Evolutionary conservation across 176 grass and related monocot genomes (phyloP).

Genomic region (Chrysopogon serrulatus): DNA sequence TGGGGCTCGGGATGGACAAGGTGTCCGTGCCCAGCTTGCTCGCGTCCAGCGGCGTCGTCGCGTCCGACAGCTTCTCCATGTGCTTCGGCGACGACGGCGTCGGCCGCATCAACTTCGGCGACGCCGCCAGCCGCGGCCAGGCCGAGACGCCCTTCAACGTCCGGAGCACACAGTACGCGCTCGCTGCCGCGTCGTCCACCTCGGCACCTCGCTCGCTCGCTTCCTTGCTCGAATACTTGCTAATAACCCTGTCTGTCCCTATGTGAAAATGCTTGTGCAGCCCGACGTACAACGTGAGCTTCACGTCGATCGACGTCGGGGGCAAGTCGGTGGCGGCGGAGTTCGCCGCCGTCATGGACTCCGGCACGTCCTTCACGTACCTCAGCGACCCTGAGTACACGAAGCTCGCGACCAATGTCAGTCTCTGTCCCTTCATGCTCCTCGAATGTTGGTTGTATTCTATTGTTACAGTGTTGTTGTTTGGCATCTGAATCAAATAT

Average conservation of each 20-base stretch:
- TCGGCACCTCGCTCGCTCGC: no score
- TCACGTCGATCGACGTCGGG: conserved; percentile 38
- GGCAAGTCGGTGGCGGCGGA: neutral
- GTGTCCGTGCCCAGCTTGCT: conserved; percentile 59
- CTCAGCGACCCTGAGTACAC: conserved; percentile 55
- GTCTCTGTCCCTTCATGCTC: no score
- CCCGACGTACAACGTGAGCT: conserved; percentile 56
- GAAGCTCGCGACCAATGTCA: conserved; percentile 26
- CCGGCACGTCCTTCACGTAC: conserved; percentile 63
- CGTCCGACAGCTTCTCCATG: conserved; percentile 77
- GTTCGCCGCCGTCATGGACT: conserved; percentile 62
- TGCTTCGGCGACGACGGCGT: conserved; percentile 56
- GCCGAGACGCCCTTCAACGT: conserved; percentile 55
- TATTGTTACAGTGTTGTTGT: no score
- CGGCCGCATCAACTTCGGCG: conserved; percentile 79
- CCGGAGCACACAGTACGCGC: neutral
- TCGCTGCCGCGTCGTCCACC: no score
- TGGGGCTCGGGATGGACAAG: conserved; percentile 60
- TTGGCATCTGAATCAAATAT: no score
- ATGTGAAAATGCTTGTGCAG: conserved; percentile 23
- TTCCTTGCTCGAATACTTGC: no score
- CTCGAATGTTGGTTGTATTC: no score
- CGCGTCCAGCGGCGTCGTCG: conserved; percentile 13
- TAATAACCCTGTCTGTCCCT: no score
- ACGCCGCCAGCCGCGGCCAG: conserved; percentile 46